Evolutionary conservation across 257 asterid species (phyloP).

Genomic region (Solanum appendiculatum): DNA sequence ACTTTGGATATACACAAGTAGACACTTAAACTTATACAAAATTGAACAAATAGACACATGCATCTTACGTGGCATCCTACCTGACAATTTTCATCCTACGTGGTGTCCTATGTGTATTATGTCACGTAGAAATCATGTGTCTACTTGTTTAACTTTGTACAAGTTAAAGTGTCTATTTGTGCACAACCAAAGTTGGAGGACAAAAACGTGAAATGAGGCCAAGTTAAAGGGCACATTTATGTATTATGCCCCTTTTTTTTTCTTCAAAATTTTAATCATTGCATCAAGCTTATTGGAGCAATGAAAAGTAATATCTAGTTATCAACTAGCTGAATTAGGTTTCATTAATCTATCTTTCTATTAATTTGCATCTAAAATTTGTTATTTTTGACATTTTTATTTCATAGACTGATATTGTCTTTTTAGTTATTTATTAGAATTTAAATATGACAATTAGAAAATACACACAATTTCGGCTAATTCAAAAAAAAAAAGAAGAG

Average conservation of each 20-base stretch:
- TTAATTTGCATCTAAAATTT: background rate
- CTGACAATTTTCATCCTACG: background rate
- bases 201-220: background rate
- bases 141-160: background rate
- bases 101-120: background rate
- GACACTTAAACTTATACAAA: no score
- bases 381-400: background rate
- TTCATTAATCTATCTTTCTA: background rate
- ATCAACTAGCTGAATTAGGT: background rate
- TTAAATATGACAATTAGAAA: background rate
- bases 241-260: background rate
- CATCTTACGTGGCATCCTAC: background rate
- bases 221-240: no score
- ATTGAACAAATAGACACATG: background rate
- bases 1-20: no score
- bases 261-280: background rate
- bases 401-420: background rate
- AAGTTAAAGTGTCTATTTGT: background rate
- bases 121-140: background rate
- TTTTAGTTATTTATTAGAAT: background rate
- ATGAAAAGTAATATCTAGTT: background rate
- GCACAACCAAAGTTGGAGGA: background rate
- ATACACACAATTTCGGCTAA: background rate
- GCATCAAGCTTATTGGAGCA: background rate
- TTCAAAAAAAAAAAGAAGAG: background rate